Base-by-base conservation (phyloP, 306 rosid genomes). In the Rosa chinensis region DNA sequence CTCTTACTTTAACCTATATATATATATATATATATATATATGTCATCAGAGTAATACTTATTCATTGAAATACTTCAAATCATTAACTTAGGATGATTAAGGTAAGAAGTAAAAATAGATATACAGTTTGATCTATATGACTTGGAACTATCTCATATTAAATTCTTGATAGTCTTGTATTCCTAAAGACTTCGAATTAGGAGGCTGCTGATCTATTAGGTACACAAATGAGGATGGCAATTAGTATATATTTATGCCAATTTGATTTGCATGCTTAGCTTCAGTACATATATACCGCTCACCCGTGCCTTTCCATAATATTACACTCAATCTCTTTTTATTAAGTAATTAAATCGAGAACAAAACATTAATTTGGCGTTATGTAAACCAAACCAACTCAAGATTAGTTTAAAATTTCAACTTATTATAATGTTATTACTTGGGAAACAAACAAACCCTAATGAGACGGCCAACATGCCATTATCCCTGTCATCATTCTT, bases 391-490 rank as follows among this genome's bases (percentile, higher is more conserved):
- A 21, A 56, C 39, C 32, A 56, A 44, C 69, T 75, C 32, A 21
- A 56, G 40, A 61, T 58, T 14, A 58, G 28, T 74, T 23, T 35
- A 10, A 8, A n/a, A 20, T 35, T 10, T 21, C 47, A 10, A 25
- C n/a, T 37, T n/a, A 18, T 20, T 47, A 18, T 44, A 61, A 63
- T 66, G 44, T 10, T 67, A 44, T 43, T 32, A 48, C 20, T 62
- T 66, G 56, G 1, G 12, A 68, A 68, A 74, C 45, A 75, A 21
- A 86, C 80, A 82, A 88, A 86, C 42, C 73, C 83, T 86, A 63
- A 73, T 74, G 82, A 63, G 87, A 85, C 90, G 88, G 75, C 35
- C 47, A 75, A 28, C 75, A 77, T 71, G 80, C 74, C 68, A 79
- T 67, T 75, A 82, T 80, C 83, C 68, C 79, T 75, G 79, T 75